Evolutionary conservation across 345 rosid species (phyloP).

Genomic region (Corchorus capsularis): DNA sequence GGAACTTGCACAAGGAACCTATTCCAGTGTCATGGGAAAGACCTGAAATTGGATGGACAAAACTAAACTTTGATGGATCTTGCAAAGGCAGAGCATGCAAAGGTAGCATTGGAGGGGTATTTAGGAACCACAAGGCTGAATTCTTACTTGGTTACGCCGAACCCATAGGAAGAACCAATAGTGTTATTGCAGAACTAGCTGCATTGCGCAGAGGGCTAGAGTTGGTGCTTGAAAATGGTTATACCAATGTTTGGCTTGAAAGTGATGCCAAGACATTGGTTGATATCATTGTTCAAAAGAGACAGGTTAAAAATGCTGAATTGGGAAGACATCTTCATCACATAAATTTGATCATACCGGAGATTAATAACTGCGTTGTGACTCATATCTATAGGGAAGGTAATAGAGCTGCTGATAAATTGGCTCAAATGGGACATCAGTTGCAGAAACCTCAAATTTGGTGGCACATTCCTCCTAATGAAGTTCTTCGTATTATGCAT

Average conservation of each 20-base stretch:
- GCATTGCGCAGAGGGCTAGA: conserved; percentile 79
- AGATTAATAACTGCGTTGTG: conserved; percentile 49
- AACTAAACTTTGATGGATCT: conserved; percentile 83
- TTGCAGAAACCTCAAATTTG: conserved; percentile 57
- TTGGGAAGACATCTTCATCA: conserved; percentile 41
- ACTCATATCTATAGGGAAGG: conserved; percentile 77
- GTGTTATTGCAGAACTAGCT: conserved; percentile 70
- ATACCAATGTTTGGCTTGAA: conserved; percentile 78
- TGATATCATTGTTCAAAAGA: conserved; percentile 51
- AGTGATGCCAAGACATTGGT: conserved; percentile 73
- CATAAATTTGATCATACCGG: conserved; percentile 57
- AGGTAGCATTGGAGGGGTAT: conserved; percentile 83
- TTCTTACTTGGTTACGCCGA: conserved; percentile 80
- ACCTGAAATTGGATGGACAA: conserved; percentile 73
- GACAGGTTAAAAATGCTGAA: conserved; percentile 51
- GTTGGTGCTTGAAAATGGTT: conserved; percentile 64
- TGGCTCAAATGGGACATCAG: conserved; percentile 70
- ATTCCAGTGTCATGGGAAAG: conserved; percentile 75
- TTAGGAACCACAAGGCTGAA: conserved; percentile 77
- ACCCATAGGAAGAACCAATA: conserved; percentile 65
- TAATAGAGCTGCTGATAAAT: conserved; percentile 69
- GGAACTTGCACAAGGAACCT: conserved; percentile 53
- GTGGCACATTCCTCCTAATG: conserved; percentile 55
- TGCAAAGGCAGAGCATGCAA: conserved; percentile 48
- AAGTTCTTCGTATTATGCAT: conserved; percentile 54